Evolutionary conservation across 1,284 basidiomycete genomes (phyloP).

Genomic region (Cutaneotrichosporon dermatis): DNA sequence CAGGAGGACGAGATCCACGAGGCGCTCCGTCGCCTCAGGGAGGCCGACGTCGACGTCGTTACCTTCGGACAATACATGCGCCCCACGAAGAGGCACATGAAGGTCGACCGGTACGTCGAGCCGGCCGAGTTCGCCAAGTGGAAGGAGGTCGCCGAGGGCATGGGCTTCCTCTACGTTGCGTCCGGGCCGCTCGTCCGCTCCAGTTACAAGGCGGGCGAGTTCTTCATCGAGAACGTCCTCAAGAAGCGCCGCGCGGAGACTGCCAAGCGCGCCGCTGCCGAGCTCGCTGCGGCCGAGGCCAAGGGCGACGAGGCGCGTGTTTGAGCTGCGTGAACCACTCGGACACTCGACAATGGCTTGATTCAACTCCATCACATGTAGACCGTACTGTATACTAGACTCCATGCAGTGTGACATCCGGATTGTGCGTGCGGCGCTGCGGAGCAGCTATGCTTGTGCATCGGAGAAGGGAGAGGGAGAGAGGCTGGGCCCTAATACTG

Average conservation of each 20-base stretch:
- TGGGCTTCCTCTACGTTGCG: constrained; percentile 97
- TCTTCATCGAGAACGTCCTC: constrained; percentile 84
- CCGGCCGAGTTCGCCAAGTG: constrained; percentile 90
- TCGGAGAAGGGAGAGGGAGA: too few relatives aligned
- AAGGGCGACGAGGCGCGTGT: background rate
- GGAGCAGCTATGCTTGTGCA: too few relatives aligned
- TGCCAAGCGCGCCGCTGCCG: constrained; percentile 34
- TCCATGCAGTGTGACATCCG: too few relatives aligned
- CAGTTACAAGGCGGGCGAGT: constrained; percentile 95
- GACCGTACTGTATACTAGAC: too few relatives aligned
- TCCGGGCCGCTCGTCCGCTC: constrained; percentile 93
- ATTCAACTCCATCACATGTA: too few relatives aligned
- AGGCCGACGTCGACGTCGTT: constrained; percentile 88
- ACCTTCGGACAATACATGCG: constrained; percentile 99
- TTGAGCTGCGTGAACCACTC: too few relatives aligned
- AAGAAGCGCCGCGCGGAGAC: constrained; percentile 45
- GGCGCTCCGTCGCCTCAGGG: constrained; percentile 82
- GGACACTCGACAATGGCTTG: too few relatives aligned
- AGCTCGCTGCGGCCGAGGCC: constrained; percentile 24
- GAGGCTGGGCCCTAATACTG: too few relatives aligned
- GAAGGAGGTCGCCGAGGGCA: constrained; percentile 81
- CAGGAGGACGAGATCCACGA: constrained; percentile 75
- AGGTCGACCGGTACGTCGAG: constrained; percentile 91
- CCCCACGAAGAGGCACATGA: constrained; percentile 98
- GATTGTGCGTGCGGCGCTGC: too few relatives aligned